phyloP scores from a whole-genome alignment of 352 stramenopile genomes.

The Achlya hypogyna region DNA sequence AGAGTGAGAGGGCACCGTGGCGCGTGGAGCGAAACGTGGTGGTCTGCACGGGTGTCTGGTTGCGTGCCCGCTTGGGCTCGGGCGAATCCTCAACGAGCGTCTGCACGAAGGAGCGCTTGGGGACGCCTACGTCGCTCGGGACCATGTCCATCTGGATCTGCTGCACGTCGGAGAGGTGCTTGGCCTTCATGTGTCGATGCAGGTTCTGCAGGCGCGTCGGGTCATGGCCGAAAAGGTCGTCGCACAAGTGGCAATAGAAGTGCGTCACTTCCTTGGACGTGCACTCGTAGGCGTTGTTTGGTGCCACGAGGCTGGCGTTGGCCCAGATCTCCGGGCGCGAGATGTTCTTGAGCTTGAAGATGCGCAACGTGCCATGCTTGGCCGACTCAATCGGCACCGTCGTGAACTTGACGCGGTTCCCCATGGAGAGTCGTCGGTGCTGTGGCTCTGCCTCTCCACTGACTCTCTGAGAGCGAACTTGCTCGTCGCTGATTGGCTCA shows the following conservation, averaged over 20 bases:
- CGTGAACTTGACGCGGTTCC: background rate
- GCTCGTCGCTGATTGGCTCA: too few species aligned
- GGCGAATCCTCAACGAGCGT: background rate
- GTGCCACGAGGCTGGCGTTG: constrained; percentile 12
- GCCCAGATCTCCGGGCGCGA: constrained; percentile 15
- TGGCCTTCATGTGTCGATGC: constrained; percentile 17
- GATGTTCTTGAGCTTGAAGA: constrained; percentile 20
- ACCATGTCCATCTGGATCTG: background rate
- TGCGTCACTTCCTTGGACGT: constrained; percentile 3
- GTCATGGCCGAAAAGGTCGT: constrained; percentile 9
- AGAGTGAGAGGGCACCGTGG: constrained; percentile 10
- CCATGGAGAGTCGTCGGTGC: background rate
- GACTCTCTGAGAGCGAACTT: too few species aligned
- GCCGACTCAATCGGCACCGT: constrained; percentile 5
- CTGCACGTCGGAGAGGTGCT: constrained; percentile 7
- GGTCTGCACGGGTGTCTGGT: background rate
- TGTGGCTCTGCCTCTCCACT: background rate
- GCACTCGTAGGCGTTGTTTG: constrained; percentile 1
- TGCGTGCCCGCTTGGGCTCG: background rate
- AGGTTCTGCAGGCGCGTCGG: constrained; percentile 14
- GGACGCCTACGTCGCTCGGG: background rate
- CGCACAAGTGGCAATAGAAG: constrained; percentile 17
- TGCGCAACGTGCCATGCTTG: constrained; percentile 13
- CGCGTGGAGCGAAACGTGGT: constrained; percentile 2
- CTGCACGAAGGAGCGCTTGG: background rate